Evolutionary conservation across 352 stramenopile genomes (phyloP).

Genomic region (Globisporangium yorkense): DNA sequence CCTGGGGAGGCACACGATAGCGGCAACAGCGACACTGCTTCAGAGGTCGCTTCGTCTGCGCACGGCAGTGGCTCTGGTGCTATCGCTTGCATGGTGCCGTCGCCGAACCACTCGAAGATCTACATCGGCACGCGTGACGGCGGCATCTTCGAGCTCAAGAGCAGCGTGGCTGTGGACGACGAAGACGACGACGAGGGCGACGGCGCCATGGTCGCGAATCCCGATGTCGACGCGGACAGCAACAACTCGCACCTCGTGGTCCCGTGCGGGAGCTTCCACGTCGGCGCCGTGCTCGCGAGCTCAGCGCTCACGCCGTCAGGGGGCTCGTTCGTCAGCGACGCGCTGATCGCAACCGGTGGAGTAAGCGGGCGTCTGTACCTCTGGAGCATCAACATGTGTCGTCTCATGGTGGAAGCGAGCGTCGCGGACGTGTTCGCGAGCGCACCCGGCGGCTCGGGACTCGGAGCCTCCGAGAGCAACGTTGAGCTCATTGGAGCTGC

Average conservation of each 20-base stretch:
- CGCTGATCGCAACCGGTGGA: constrained; percentile 48
- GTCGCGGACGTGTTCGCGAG: constrained; percentile 33
- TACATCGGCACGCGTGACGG: constrained; percentile 53
- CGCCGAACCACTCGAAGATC: constrained; percentile 47
- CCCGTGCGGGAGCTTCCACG: constrained; percentile 44
- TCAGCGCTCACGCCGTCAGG: constrained; percentile 51
- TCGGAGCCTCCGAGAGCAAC: neutral
- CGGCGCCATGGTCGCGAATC: neutral
- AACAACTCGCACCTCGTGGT: constrained; percentile 23
- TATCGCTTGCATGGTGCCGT: constrained; percentile 34
- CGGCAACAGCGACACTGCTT: neutral
- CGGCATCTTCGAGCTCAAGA: constrained; percentile 62
- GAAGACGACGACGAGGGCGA: constrained; percentile 49
- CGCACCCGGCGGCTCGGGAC: constrained; percentile 1
- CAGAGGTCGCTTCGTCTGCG: neutral
- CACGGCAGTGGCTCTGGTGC: constrained; percentile 1
- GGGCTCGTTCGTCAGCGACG: constrained; percentile 34
- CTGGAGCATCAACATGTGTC: constrained; percentile 48
- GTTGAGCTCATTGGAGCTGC: neutral
- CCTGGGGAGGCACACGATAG: neutral
- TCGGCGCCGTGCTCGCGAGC: constrained; percentile 35
- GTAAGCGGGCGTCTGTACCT: constrained; percentile 36
- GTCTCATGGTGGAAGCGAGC: constrained; percentile 28
- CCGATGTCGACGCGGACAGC: constrained; percentile 2
- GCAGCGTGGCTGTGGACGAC: constrained; percentile 40